Percentiles rank a stretch among this genome's conserved stretches.
These are phyloP conservation scores for Pleurotus djamor DNA, from an alignment of 768 basidiomycete genomes.

Conservation along the genomic window DNA sequence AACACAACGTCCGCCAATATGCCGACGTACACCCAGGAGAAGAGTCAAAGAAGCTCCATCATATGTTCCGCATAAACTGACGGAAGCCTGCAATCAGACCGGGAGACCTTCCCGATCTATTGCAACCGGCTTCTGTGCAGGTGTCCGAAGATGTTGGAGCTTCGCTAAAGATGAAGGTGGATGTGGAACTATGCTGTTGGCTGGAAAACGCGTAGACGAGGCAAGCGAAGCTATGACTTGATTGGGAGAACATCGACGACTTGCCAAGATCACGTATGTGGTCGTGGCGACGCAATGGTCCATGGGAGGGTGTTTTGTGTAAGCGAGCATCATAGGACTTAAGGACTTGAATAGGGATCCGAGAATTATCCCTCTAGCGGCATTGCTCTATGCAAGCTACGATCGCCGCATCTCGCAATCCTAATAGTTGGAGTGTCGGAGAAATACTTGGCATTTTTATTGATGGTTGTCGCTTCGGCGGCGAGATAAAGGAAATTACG, in stretches of 20 bases:
- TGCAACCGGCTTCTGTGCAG: background rate
- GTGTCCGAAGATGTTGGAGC: conserved; percentile 1
- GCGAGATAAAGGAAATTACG: background rate
- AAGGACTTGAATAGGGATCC: background rate
- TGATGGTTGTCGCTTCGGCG: background rate
- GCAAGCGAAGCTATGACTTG: background rate
- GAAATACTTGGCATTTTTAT: background rate
- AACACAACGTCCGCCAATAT: conserved; percentile 20
- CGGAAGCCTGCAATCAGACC: background rate
- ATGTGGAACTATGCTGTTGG: background rate
- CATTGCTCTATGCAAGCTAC: background rate
- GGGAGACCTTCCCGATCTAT: background rate
- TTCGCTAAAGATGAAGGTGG: background rate
- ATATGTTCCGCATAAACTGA: conserved; percentile 12
- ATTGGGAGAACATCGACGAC: background rate
- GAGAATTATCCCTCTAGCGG: background rate
- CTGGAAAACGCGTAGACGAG: background rate
- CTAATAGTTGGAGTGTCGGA: background rate
- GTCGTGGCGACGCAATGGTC: background rate
- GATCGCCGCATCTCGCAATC: background rate
- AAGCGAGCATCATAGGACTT: conserved; percentile 2
- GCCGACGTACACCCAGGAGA: conserved; percentile 25
- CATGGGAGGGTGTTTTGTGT: background rate
- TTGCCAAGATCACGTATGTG: background rate
- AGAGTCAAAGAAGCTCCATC: conserved; percentile 8